Base-by-base conservation (phyloP, 1,139 yeast species). In the Pichia terricola region DNA sequence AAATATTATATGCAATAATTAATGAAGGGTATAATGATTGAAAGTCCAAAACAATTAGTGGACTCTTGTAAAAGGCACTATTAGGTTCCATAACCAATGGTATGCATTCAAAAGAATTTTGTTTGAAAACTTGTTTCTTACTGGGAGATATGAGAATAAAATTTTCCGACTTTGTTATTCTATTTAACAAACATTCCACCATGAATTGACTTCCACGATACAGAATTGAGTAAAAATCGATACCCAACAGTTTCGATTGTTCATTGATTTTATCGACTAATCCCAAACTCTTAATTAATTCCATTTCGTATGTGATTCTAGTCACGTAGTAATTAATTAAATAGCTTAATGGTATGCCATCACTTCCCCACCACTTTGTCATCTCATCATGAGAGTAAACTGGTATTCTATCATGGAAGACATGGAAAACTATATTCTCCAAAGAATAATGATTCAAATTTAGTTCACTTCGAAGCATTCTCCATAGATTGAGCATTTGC, bases 61-160 rank as follows among this genome's bases (percentile, higher is more conserved):
- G 98, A 41, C 94, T 83, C 48, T 86, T 87, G 61, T 88, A 91
- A 53, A 81, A 85, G 37, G 77, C 78, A 5, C 95, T 78, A 37
- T 77, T 77, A 0, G 98, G 98, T 58, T 91, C 98, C 88, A 91
- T 77, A 4, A 91, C 86, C 45, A 91, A 67, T 0, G 98, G 96
- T 7, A 91, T 77, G 51, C 88, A 83, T 55, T 88, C 96, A 39
- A 91, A 65, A 0, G 97, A 84, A 54, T 81, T 80, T 72, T 89
- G 95, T 43, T 79, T 75, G 55, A 84, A 85, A 0, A 91, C 96
- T 49, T 87, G 87, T 41, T 72, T 68, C 55, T 83, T 81, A 33
- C 87, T 78, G 0, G 98, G 96, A 0, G 96, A 85, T 26, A 81
- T 66, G 47, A 88, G 61, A 37, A 91, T 61, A 44, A 73, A 76